A percentile compares a stretch with the other conserved stretches of the same genome.
phyloP scores from a whole-genome alignment of 148 eudicot species.

The Vaccinium macrocarpon region DNA sequence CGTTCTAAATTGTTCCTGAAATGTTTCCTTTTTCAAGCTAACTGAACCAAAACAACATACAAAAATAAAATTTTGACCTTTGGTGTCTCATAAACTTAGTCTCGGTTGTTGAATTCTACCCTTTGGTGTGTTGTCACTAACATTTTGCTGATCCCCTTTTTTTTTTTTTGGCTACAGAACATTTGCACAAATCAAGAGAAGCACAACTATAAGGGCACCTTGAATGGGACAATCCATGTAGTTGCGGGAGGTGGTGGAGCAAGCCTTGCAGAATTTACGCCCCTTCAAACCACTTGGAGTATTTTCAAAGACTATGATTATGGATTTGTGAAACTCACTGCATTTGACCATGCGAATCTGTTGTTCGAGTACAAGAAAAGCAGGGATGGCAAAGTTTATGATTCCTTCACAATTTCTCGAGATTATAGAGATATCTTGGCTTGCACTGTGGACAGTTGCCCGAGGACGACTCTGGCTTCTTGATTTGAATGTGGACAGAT shows the following conservation, averaged over 20 bases:
- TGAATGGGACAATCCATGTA: conserved; percentile 82
- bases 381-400: conserved; percentile 76
- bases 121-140: not conserved
- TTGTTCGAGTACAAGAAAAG: conserved; percentile 89
- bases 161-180: conserved; percentile 41
- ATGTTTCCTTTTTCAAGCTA: not conserved
- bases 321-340: conserved; percentile 80
- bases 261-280: conserved; percentile 53
- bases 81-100: not conserved
- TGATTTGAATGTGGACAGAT: conserved; percentile 18
- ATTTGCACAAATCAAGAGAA: conserved; percentile 70
- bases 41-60: not conserved
- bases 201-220: conserved; percentile 48
- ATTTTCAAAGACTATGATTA: conserved; percentile 69
- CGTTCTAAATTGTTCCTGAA: not conserved
- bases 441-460: conserved; percentile 73
- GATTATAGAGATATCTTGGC: conserved; percentile 86
- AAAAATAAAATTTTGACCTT: not conserved
- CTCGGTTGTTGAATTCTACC: not conserved
- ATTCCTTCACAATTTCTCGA: conserved; percentile 69
- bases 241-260: conserved; percentile 93
- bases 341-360: conserved; percentile 67
- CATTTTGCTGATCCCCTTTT: not conserved
- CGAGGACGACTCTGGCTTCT: conserved; percentile 53
- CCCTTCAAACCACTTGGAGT: conserved; percentile 64